These are phyloP conservation scores for Emmonsiellopsis sp. DNA, from an alignment of 2,329 filamentous ascomycete genomes.

Conservation along the genomic window DNA sequence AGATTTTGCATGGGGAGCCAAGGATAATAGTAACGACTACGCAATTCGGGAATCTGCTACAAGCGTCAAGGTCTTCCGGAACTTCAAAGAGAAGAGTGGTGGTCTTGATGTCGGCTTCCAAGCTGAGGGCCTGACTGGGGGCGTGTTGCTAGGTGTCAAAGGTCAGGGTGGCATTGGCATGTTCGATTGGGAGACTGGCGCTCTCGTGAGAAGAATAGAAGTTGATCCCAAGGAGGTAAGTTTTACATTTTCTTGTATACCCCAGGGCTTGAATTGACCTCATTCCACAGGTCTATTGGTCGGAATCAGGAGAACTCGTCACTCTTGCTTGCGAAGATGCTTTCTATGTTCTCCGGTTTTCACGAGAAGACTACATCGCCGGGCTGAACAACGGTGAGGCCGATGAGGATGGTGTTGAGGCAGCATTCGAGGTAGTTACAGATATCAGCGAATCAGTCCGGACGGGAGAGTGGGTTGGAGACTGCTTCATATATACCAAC, in stretches of 20 bases:
- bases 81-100: conserved; percentile 85
- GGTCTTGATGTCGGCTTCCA: conserved; percentile 92
- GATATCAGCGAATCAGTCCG: conserved; percentile 90
- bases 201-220: conserved; percentile 85
- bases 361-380: conserved; percentile 75
- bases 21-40: conserved; percentile 97
- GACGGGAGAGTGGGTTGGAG: conserved; percentile 94
- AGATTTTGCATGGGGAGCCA: conserved; percentile 94
- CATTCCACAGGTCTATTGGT: conserved; percentile 75
- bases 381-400: conserved; percentile 72
- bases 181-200: conserved; percentile 90
- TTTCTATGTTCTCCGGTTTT: conserved; percentile 89
- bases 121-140: conserved; percentile 81
- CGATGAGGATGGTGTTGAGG: conserved; percentile 86
- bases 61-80: conserved; percentile 94
- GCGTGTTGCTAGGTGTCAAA: conserved; percentile 84
- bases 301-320: conserved; percentile 88
- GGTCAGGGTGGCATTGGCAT: conserved; percentile 91
- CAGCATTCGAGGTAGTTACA: conserved; percentile 91
- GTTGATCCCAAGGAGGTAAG: conserved; percentile 54
- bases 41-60: conserved; percentile 91
- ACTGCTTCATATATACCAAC: conserved; percentile 99
- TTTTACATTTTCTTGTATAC: background rate
- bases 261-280: conserved; percentile 5
- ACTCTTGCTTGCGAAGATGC: conserved; percentile 88